phyloP scores from a whole-genome alignment of 2,329 filamentous ascomycete species.

The Monilinia vaccinii-corymbosi region DNA sequence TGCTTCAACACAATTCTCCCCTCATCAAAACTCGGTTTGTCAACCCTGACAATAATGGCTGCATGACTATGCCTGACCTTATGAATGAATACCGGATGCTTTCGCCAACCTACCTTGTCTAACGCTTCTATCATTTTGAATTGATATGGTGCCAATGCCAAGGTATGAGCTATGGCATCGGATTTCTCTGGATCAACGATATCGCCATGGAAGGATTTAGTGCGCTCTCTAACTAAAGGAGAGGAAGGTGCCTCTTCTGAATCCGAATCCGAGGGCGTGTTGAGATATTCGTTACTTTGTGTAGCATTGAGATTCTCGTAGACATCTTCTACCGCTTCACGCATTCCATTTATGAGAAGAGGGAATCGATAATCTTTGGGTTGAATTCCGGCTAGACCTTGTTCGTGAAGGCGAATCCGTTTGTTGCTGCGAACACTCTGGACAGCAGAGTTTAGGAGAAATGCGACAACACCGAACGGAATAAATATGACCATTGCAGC shows the following conservation, averaged over 20 bases:
- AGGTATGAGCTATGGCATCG: constrained; percentile 41
- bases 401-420: constrained; percentile 68
- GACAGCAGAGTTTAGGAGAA: constrained; percentile 65
- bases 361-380: constrained; percentile 67
- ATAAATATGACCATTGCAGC: constrained; percentile 60
- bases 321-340: constrained; percentile 61
- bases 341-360: constrained; percentile 65
- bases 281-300: constrained; percentile 58
- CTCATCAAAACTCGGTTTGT: constrained; percentile 61
- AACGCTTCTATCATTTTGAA: constrained; percentile 77
- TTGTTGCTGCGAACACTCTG: constrained; percentile 68
- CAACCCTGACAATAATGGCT: constrained; percentile 74
- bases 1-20: constrained; percentile 71
- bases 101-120: constrained; percentile 55
- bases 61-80: constrained; percentile 77
- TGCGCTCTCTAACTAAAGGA: constrained; percentile 8
- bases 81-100: constrained; percentile 65
- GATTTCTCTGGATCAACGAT: constrained; percentile 16
- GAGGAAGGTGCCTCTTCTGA: constrained; percentile 26
- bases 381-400: constrained; percentile 57
- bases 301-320: constrained; percentile 28
- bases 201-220: constrained; percentile 10
- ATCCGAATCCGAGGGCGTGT: constrained; percentile 43
- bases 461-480: constrained; percentile 62
- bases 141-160: constrained; percentile 72